These are phyloP conservation scores for Coniferiporia weirii DNA, from an alignment of 1,284 basidiomycete genomes.

Conservation along the genomic window DNA sequence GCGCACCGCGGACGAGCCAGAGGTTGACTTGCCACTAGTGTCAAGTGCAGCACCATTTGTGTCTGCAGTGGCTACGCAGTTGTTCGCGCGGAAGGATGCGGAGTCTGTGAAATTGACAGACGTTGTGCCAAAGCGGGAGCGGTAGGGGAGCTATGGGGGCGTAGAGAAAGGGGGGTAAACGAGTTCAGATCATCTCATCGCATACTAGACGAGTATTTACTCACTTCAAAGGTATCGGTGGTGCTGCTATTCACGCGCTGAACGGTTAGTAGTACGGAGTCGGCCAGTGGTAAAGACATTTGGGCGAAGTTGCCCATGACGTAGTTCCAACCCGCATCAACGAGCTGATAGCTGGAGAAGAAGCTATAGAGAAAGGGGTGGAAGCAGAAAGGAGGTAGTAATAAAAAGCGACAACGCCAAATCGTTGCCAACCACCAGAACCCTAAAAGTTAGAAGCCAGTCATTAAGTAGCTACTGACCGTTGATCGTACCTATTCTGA, in stretches of 20 bases:
- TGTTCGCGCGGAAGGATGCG: slow-evolving; percentile 45
- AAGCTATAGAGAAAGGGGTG: slow-evolving; percentile 25
- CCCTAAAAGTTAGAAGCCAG: slow-evolving; percentile 1
- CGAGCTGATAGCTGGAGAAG: slow-evolving; percentile 36
- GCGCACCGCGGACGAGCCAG: slow-evolving; percentile 9
- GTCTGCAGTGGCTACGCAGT: slow-evolving; percentile 43
- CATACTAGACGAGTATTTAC: slow-evolving; percentile 7
- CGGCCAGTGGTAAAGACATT: slow-evolving; percentile 47
- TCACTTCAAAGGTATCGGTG: slow-evolving; percentile 41
- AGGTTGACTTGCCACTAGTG: slow-evolving; percentile 18
- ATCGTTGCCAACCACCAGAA: slow-evolving; percentile 16
- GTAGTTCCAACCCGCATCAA: slow-evolving; percentile 46
- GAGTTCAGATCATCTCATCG: neutral
- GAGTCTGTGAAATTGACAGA: slow-evolving; percentile 45
- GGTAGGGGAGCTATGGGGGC: slow-evolving; percentile 45
- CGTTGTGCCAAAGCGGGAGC: slow-evolving; percentile 44
- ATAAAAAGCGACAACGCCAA: slow-evolving; percentile 3
- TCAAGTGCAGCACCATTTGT: slow-evolving; percentile 51
- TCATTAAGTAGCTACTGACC: neutral
- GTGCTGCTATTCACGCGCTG: slow-evolving; percentile 37
- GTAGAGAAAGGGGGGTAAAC: neutral
- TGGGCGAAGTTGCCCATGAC: slow-evolving; percentile 59
- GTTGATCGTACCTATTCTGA: slow-evolving; percentile 34
- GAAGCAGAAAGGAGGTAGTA: neutral
- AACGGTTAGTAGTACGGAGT: slow-evolving; percentile 45